Evolutionary conservation across 305 asterid species (phyloP).

Genomic region (Galium porrigens): DNA sequence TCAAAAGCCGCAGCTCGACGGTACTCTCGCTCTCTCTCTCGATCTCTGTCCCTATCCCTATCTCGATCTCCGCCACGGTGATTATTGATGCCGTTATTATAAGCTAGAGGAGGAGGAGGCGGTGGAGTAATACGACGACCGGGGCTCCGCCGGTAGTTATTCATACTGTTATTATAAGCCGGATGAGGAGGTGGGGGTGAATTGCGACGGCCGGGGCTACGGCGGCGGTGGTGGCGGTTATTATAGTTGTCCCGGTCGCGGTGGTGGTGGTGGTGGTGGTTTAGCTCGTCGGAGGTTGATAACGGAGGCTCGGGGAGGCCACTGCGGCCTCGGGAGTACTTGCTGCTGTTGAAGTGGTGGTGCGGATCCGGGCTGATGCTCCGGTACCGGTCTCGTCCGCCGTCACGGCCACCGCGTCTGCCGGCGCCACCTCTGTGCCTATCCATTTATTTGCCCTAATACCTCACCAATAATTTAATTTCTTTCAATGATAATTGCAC

Average conservation of each 20-base stretch:
- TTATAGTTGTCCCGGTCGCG: conserved; percentile 14
- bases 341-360: background rate
- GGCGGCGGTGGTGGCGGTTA: conserved; percentile 18
- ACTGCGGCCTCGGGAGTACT: conserved; percentile 17
- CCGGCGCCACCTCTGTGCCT: background rate
- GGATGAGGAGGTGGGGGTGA: background rate
- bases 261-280: conserved; percentile 7
- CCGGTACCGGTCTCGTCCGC: background rate
- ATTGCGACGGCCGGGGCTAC: conserved; percentile 25
- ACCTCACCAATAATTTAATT: background rate
- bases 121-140: conserved; percentile 16
- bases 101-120: background rate
- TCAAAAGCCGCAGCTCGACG: conserved; percentile 21
- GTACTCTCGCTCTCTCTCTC: conserved; percentile 25
- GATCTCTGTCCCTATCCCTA: conserved; percentile 11
- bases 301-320: conserved; percentile 9
- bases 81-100: conserved; percentile 3
- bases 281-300: conserved; percentile 16
- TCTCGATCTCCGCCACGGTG: conserved; percentile 21
- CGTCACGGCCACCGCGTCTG: background rate
- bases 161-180: background rate
- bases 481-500: background rate
- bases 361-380: background rate
- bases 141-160: conserved; percentile 19
- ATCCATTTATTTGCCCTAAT: background rate